Evolutionary conservation across 441 rosid genomes (phyloP), one percentile per base, ranked within the genome.

Genomic region (Biscutella laevigata): DNA sequence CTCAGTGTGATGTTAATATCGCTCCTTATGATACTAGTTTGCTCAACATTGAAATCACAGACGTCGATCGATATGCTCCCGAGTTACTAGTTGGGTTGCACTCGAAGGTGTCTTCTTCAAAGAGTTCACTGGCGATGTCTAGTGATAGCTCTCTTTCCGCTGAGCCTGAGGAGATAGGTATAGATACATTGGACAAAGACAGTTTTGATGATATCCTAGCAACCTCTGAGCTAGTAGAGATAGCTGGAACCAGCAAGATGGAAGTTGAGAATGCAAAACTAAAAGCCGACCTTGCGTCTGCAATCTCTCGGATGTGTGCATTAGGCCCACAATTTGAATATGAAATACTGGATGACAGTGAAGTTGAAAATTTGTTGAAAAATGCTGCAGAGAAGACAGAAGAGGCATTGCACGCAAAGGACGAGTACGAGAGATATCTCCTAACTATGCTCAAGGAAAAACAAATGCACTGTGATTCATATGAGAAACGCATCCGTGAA

Each of bases 251-350:
- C 39, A 84, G 97, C 84, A 86, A 76, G 77, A 64, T 84, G 74
- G 99, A 94, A 74, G 97, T 94, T 67, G 97, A 89, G 79, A 89
- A 89, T 70, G 95, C 94, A 62, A 94, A 78, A 72, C 74, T 94
- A 63, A 94, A 84, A 77, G 99, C 99, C 27, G 96, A 94, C 42
- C 95, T 89, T 74, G 99, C 99, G 76, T 84, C 96, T 66, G 91
- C 89, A 21, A 77, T 89, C 66, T 95, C 97, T 47, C 30, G 61
- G 15, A 80, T 89, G 14, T 89, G 99, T 68, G 81, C 85, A 15
- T 62, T 84, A 58, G 68, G 71, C 59, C 91, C 78, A 48, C 86
- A 82, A 34, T 51, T 73, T 56, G 94, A 84, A 58, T 84, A 69
- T 44, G 95, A 84, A 28, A 48, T 71, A 13, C 71, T 80, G 39